These are phyloP conservation scores for Xylariaceae sp. DNA, from an alignment of 2,329 filamentous ascomycete genomes.

Conservation along the genomic window DNA sequence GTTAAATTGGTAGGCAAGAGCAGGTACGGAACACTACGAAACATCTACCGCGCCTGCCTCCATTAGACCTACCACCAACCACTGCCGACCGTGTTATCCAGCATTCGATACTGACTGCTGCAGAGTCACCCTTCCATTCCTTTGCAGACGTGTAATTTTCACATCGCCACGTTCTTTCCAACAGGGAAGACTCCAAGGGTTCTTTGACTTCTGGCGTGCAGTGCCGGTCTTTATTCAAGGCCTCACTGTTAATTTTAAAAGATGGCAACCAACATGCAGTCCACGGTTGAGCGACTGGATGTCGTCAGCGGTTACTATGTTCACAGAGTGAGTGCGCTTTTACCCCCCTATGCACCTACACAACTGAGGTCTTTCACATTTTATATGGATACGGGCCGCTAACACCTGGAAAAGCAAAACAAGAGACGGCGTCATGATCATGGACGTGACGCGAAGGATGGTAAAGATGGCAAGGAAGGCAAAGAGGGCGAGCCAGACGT, in stretches of 20 bases:
- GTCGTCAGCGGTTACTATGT: constrained; percentile 91
- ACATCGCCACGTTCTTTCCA: too few relatives aligned
- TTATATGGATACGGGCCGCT: too few relatives aligned
- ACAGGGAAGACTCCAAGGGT: too few relatives aligned
- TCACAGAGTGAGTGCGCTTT: constrained; percentile 58
- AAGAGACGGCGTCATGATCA: constrained; percentile 61
- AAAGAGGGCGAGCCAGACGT: constrained; percentile 48
- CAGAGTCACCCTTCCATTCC: too few relatives aligned
- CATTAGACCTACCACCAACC: too few relatives aligned
- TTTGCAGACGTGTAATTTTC: too few relatives aligned
- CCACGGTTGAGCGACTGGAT: constrained; percentile 87
- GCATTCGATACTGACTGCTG: too few relatives aligned
- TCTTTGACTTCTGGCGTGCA: too few relatives aligned
- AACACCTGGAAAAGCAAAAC: constrained; percentile 46
- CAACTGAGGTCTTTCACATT: background rate
- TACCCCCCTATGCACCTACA: background rate
- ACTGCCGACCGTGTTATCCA: too few relatives aligned
- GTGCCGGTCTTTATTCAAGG: background rate
- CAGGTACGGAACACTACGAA: too few relatives aligned
- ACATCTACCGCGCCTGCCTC: too few relatives aligned
- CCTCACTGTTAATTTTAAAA: constrained; percentile 5
- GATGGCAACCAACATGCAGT: constrained; percentile 48
- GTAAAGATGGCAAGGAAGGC: constrained; percentile 49
- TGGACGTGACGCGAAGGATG: constrained; percentile 36
- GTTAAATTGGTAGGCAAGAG: too few relatives aligned